Evolutionary conservation across 1,284 basidiomycete genomes (phyloP).

Genomic region (Exobasidium rhododendri): DNA sequence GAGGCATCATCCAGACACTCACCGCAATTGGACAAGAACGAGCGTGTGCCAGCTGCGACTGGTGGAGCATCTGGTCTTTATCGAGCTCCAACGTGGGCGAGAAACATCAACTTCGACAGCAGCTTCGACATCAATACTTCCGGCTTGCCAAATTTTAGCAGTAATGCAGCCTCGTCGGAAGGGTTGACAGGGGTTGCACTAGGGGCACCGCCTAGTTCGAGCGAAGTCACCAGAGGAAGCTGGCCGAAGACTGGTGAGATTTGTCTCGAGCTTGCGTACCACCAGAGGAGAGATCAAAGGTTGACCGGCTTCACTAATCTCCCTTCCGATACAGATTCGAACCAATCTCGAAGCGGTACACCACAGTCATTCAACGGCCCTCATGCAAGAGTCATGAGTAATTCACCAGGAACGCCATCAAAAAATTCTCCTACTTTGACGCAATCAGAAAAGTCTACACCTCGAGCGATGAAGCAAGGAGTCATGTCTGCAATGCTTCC

Average conservation of each 20-base stretch:
- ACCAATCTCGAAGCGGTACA: no score
- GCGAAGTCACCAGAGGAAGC: no score
- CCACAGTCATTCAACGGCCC: neutral
- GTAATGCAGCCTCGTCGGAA: neutral
- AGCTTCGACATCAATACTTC: neutral
- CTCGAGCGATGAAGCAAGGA: neutral
- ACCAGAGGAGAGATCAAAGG: no score
- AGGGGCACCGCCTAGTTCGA: neutral
- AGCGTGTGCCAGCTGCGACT: neutral
- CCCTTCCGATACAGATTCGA: no score
- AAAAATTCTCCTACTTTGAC: neutral
- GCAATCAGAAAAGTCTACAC: neutral
- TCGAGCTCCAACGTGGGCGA: conserved; percentile 17
- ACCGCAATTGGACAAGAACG: neutral
- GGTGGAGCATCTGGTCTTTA: conserved; percentile 3
- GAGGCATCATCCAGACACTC: conserved; percentile 1
- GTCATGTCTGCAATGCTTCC: neutral
- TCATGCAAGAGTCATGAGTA: neutral
- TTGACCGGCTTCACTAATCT: no score
- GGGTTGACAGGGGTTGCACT: neutral
- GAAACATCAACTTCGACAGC: conserved; percentile 15
- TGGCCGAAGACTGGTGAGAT: no score
- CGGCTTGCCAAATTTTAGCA: neutral
- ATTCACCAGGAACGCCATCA: neutral
- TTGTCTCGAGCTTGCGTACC: no score